Conservation (phyloP, 306 rosid species). For the Mimosa bimucronata region DNA sequence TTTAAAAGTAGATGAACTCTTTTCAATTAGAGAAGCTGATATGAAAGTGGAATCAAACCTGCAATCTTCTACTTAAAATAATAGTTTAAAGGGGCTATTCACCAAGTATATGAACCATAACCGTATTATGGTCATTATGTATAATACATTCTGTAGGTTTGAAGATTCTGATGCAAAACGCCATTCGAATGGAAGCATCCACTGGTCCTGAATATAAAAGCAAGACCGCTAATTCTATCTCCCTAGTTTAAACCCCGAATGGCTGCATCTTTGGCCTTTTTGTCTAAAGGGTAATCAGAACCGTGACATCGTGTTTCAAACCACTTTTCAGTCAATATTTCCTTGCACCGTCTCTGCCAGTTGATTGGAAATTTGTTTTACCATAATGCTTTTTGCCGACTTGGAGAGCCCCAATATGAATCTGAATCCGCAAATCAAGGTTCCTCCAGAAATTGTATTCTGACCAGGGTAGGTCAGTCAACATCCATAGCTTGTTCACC, state of each 20-base stretch:
- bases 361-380: constrained; percentile 13
- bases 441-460: constrained; percentile 29
- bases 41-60: too few relatives aligned
- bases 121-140: constrained; percentile 10
- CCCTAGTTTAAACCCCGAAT: constrained; percentile 59
- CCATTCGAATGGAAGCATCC: constrained; percentile 89
- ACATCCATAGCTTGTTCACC: constrained; percentile 63
- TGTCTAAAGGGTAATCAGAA: constrained; percentile 71
- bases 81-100: too few relatives aligned
- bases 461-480: constrained; percentile 44
- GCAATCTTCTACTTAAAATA: too few relatives aligned
- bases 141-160: constrained; percentile 30
- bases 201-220: constrained; percentile 71
- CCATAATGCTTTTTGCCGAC: constrained; percentile 5
- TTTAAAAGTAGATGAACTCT: constrained; percentile 22
- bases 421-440: constrained; percentile 4
- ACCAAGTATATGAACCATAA: too few relatives aligned
- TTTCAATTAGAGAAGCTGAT: too few relatives aligned
- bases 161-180: constrained; percentile 79
- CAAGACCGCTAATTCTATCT: constrained; percentile 83
- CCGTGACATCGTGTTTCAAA: not conserved
- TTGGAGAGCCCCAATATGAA: constrained; percentile 6
- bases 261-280: constrained; percentile 77
- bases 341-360: not conserved
- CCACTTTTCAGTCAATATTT: not conserved